Base-by-base conservation (phyloP, 2,329 filamentous ascomycete genomes). In the Dryadomyces sulphureus region DNA sequence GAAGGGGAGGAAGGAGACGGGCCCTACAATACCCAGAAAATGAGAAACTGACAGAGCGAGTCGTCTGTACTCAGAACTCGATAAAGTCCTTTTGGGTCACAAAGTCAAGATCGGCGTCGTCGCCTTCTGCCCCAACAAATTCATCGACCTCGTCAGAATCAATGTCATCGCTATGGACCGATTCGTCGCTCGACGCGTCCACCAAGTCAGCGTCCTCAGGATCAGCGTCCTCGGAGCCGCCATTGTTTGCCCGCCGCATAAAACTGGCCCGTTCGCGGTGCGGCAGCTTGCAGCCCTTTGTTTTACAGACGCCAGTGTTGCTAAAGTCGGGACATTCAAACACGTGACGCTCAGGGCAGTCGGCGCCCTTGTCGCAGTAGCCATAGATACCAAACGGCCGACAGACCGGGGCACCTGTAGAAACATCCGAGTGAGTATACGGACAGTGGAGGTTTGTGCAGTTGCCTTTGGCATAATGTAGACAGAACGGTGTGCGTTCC, bases 311-410 rank as follows among this genome's bases (percentile, higher is more conserved):
- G 56, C 90, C 90, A 50, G 77, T 86, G 65, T 94, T 94, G 73
- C 86, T 85, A 69, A 93, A 95, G 61, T 94, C 84, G 51, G 92
- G 90, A 63, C 92, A 96, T 63, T 96, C 90, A 65, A 83, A 82
- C 48, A 90, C 82, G 67, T 98, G 92, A 50, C 88, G 82, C 52
- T 92, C 79, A 49, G 76, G 65, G 64, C 92, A 96, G 46, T 71
- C 65, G 47, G 74, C 72, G 50, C 90, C 92, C 60, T 84, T 84
- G 50, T 84, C 80, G 67, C 92, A 96, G 63, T 88, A 96, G 45
- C 92, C 90, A 57, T 89, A 75, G 45, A 79, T 77, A 24, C 85
- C 90, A 68, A 98, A 96, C 19, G 77, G 66, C 55, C 79, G 76
- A 66, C 92, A 98, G 41, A 95, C 85, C 25, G 75, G 79, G 43